A percentile compares a stretch with the other conserved stretches of the same genome.
These are phyloP conservation scores for Phytophthora pisi DNA, from an alignment of 352 stramenopile species.

Conservation along the genomic window DNA sequence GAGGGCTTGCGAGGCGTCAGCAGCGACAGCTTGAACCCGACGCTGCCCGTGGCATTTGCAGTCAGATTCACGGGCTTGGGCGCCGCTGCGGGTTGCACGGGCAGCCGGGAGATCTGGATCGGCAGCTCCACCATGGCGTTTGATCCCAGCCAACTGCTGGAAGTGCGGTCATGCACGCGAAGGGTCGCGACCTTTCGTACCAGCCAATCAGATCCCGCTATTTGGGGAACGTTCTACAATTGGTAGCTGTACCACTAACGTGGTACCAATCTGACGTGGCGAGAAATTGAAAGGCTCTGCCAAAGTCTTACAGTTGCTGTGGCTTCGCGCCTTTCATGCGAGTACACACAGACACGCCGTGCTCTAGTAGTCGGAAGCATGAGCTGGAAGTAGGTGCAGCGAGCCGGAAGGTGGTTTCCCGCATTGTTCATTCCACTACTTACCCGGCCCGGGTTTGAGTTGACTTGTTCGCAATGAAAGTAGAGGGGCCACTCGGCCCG, in stretches of 20 bases:
- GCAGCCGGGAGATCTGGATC: constrained; percentile 29
- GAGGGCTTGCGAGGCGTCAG: constrained; percentile 14
- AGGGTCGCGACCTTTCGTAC: constrained; percentile 27
- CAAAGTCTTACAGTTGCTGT: background rate
- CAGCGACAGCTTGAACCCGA: constrained; percentile 53
- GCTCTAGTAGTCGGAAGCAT: background rate
- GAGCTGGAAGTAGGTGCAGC: background rate
- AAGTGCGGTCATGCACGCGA: constrained; percentile 16
- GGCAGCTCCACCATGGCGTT: constrained; percentile 31
- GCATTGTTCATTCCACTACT: constrained; percentile 1
- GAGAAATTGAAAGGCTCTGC: background rate
- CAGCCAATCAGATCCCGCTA: constrained; percentile 26
- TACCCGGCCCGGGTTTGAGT: constrained; percentile 17
- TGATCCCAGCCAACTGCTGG: constrained; percentile 2
- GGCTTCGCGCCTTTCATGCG: no score
- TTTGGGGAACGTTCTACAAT: constrained; percentile 22
- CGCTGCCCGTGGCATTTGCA: constrained; percentile 36
- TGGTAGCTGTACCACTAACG: constrained; percentile 1
- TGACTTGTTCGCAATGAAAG: constrained; percentile 25
- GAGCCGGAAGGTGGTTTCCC: background rate
- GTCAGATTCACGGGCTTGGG: constrained; percentile 8
- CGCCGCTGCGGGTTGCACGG: constrained; percentile 1
- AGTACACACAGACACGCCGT: background rate
- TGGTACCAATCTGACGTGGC: constrained; percentile 10
- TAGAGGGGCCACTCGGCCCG: background rate